A percentile compares a stretch with the other conserved stretches of the same genome.
Conservation (phyloP, 2,329 filamentous ascomycete genomes). For the Phoma sp. region DNA sequence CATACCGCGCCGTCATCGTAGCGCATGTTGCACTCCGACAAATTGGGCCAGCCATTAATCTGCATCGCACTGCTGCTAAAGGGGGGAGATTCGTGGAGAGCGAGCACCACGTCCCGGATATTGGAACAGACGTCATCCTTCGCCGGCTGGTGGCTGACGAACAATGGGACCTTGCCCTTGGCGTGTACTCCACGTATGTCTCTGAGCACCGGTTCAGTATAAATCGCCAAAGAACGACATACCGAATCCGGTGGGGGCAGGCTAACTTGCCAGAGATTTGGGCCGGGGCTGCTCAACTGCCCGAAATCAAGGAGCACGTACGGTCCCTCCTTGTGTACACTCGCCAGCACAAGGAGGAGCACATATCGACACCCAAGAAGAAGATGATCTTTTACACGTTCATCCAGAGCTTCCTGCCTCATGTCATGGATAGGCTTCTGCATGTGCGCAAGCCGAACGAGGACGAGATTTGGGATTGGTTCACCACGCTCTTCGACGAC, state of each 20-base stretch:
- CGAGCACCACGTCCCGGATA: conserved; percentile 13
- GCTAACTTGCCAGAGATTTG: conserved; percentile 32
- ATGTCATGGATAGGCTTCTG: conserved; percentile 38
- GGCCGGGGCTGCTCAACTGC: conserved; percentile 30
- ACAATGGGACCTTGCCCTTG: conserved; percentile 47
- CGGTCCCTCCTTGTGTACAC: conserved; percentile 39
- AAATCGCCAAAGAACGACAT: conserved; percentile 2
- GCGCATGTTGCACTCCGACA: conserved; percentile 54
- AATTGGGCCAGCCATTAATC: conserved; percentile 45
- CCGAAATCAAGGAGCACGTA: conserved; percentile 33
- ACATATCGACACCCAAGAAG: conserved; percentile 18
- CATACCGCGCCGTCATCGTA: conserved; percentile 56
- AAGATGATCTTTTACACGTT: conserved; percentile 26
- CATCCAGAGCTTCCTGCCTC: conserved; percentile 35
- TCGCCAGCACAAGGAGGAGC: conserved; percentile 33
- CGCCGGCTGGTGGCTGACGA: conserved; percentile 38
- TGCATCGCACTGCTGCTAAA: conserved; percentile 40
- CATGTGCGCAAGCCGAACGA: conserved; percentile 29
- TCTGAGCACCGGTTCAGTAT: conserved; percentile 9
- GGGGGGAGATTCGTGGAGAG: conserved; percentile 4
- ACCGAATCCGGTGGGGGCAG: conserved; percentile 12
- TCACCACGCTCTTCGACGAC: conserved; percentile 34
- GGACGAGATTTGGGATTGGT: conserved; percentile 35
- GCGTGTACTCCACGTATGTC: conserved; percentile 30
- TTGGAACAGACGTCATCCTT: conserved; percentile 43